phyloP scores from a whole-genome alignment of 1,284 basidiomycete genomes.

The Boletus smithii region DNA sequence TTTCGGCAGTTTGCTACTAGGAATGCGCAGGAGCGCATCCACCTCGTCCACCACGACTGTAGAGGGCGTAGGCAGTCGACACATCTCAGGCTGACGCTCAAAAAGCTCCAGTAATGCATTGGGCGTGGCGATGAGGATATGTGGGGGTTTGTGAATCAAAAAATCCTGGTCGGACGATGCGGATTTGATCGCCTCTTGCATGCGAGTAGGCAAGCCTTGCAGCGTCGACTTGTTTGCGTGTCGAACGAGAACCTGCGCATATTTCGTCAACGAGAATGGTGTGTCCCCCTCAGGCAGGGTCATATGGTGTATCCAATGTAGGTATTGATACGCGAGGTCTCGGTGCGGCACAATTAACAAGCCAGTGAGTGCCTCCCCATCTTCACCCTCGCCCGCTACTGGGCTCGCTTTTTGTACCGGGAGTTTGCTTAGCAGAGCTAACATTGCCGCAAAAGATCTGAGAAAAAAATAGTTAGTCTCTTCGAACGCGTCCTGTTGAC shows the following conservation, averaged over 20 bases:
- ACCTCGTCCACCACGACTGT: slow-evolving; percentile 71
- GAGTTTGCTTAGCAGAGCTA: slow-evolving; percentile 61
- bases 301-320: slow-evolving; percentile 63
- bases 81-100: slow-evolving; percentile 38
- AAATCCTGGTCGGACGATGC: slow-evolving; percentile 38
- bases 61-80: slow-evolving; percentile 47
- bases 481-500: neutral
- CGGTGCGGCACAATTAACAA: slow-evolving; percentile 72
- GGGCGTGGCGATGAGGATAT: slow-evolving; percentile 69
- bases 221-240: slow-evolving; percentile 30
- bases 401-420: slow-evolving; percentile 24
- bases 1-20: slow-evolving; percentile 36
- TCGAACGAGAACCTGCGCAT: slow-evolving; percentile 63
- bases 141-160: slow-evolving; percentile 49
- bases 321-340: slow-evolving; percentile 67
- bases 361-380: slow-evolving; percentile 38
- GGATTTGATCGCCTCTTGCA: slow-evolving; percentile 32
- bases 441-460: slow-evolving; percentile 67
- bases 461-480: slow-evolving; percentile 1
- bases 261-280: slow-evolving; percentile 35
- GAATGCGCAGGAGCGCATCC: slow-evolving; percentile 61
- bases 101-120: slow-evolving; percentile 60
- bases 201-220: slow-evolving; percentile 27
- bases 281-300: slow-evolving; percentile 32
- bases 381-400: neutral